Evolutionary conservation across 2,329 filamentous ascomycete genomes (phyloP), one percentile per base, ranked within the genome.

Genomic region (Colletotrichum sp.): DNA sequence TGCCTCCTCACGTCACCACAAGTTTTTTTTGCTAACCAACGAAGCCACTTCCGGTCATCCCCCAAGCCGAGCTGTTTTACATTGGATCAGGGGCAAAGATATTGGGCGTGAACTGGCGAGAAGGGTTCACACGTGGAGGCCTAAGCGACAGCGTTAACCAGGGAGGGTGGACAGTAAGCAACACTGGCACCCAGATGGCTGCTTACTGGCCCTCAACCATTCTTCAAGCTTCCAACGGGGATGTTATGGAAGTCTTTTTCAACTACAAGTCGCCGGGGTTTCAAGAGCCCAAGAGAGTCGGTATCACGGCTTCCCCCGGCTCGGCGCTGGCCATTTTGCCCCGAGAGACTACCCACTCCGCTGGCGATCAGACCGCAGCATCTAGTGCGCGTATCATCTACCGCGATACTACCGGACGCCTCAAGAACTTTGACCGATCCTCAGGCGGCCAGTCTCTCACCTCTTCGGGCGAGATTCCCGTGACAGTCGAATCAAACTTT

Each of bases 401-500:
- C 62, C 71, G 71, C 28, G 32, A 55, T 55, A 61, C 60, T 10
- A 36, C 56, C 6, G 75, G 77, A 18, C 22, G 30, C 28, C 60
- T 78, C 18, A 36, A 30, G 8, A 60, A 69, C 27, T 71, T 43
- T 32, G 71, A 78, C 27, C 75, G 75, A n/a, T 69, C 58, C 36
- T 55, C 67, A 22, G 62, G 30, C 22, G 72, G 75, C 4, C 58
- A 61, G 48, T 27, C 52, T 55, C 28, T 48, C 43, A 60, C 66
- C 8, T 58, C 61, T 25, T 66, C 75, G 18, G 66, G 69, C 16
- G n/a, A 58, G 64, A 27, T 66, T 12, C 32, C 52, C 6, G 64
- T 71, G 16, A 64, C 69, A 27, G 76, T 80, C 4, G 78, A 78
- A 15, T 60, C 71, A 3, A 72, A 76, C 18, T 79, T 79, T 5